These are phyloP conservation scores for Tephrocybe sp. DNA, from an alignment of 768 basidiomycete species.

Conservation along the genomic window DNA sequence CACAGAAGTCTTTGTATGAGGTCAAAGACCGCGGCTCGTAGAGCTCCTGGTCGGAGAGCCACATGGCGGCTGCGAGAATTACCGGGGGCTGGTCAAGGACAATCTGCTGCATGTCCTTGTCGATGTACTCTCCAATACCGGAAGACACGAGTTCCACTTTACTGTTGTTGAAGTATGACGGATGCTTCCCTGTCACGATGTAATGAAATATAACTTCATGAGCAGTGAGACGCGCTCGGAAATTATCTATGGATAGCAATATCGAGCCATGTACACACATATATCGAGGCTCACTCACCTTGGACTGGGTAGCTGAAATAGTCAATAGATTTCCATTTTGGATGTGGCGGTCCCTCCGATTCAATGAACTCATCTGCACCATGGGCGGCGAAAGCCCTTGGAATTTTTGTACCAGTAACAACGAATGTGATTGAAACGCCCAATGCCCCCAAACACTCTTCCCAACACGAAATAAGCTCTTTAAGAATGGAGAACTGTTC, in stretches of 20 bases:
- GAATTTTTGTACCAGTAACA: neutral
- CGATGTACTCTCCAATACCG: neutral
- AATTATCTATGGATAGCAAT: neutral
- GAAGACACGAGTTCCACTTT: neutral
- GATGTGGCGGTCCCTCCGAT: neutral
- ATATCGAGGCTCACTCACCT: neutral
- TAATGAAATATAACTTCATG: constrained; percentile 1
- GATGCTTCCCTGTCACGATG: neutral
- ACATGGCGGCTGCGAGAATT: neutral
- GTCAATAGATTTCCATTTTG: neutral
- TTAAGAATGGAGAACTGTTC: neutral
- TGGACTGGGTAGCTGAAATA: neutral
- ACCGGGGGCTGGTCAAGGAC: neutral
- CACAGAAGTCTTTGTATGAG: too few relatives aligned
- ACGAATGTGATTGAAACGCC: neutral
- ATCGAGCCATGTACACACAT: too few relatives aligned
- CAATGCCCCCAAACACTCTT: neutral
- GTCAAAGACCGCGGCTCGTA: too few relatives aligned
- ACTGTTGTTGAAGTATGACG: neutral
- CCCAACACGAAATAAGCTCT: neutral
- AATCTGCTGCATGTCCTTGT: constrained; percentile 2
- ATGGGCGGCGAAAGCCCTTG: neutral
- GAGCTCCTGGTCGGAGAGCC: too few relatives aligned
- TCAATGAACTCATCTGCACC: neutral
- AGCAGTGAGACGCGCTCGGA: neutral